Conservation (phyloP, 805 yeast genomes). For the Suhomyces emberorum region DNA sequence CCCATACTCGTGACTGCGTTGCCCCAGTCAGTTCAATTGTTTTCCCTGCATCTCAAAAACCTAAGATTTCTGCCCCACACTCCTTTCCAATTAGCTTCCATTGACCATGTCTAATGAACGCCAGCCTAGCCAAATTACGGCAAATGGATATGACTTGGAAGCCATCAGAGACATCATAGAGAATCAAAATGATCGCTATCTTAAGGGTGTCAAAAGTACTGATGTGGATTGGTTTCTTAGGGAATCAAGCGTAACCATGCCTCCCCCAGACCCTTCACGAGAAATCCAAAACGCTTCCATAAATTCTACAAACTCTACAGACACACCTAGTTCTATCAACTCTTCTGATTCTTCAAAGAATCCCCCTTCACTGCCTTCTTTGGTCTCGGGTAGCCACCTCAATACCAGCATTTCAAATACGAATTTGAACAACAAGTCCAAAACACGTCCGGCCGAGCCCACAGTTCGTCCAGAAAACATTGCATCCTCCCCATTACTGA, state of each 20-base stretch:
- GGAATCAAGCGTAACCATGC: constrained; percentile 25
- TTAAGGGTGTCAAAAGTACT: constrained; percentile 34
- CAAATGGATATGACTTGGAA: constrained; percentile 15
- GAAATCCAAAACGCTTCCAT: background rate
- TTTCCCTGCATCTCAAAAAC: too few species aligned
- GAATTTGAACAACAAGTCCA: constrained; percentile 25
- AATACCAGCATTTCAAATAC: constrained; percentile 29
- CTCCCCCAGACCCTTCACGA: constrained; percentile 1
- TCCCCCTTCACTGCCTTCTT: too few species aligned
- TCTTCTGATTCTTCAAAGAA: background rate
- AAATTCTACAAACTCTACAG: background rate
- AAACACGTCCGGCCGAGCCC: constrained; percentile 34
- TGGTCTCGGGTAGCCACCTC: constrained; percentile 14
- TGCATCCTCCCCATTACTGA: constrained; percentile 7
- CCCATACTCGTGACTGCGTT: too few species aligned
- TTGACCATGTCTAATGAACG: too few species aligned
- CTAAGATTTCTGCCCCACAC: too few species aligned
- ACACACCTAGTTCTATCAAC: background rate
- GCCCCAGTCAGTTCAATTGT: too few species aligned
- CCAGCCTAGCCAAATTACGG: too few species aligned
- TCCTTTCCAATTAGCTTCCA: too few species aligned
- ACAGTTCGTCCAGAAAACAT: constrained; percentile 21
- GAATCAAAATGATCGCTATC: constrained; percentile 15
- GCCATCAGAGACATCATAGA: constrained; percentile 22
- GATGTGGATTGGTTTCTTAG: constrained; percentile 55